Percentiles rank a stretch among this genome's conserved stretches.
Evolutionary conservation across 2,329 filamentous ascomycete species (phyloP).

Genomic region (Fusarium sp.): DNA sequence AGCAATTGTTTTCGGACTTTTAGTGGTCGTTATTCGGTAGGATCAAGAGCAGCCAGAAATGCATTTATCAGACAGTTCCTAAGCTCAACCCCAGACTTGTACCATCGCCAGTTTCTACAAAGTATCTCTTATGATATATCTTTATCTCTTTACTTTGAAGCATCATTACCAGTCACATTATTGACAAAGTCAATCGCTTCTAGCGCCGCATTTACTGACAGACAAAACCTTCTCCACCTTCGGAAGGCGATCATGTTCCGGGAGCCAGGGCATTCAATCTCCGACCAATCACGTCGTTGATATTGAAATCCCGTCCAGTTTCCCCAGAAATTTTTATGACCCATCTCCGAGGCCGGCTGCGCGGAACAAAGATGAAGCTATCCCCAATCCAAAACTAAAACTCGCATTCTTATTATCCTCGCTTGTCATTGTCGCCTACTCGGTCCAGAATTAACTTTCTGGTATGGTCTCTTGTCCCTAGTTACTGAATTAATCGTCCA

Average conservation of each 20-base stretch:
- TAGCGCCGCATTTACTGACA: background rate
- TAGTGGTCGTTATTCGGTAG: background rate
- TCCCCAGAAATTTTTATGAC: conserved; percentile 32
- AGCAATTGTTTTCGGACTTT: background rate
- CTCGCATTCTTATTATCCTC: background rate
- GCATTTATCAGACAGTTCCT: background rate
- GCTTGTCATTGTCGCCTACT: background rate
- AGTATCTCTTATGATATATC: background rate
- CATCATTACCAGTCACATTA: background rate
- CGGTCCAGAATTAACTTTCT: background rate
- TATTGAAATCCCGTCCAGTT: conserved; percentile 22
- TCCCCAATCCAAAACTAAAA: conserved; percentile 27
- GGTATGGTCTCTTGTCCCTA: background rate
- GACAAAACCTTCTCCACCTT: conserved; percentile 10
- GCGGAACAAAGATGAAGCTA: conserved; percentile 29
- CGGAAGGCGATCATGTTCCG: conserved; percentile 24
- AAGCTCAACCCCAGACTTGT: background rate
- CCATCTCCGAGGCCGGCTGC: conserved; percentile 34
- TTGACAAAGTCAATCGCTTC: background rate
- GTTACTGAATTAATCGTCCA: background rate
- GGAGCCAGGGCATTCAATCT: conserved; percentile 5
- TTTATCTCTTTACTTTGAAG: background rate
- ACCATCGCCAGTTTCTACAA: background rate
- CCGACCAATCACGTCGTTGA: conserved; percentile 5
- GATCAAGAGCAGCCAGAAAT: too few relatives aligned